Base-by-base conservation (phyloP, 768 basidiomycete genomes). In the Sporobolomyces pararoseus region DNA sequence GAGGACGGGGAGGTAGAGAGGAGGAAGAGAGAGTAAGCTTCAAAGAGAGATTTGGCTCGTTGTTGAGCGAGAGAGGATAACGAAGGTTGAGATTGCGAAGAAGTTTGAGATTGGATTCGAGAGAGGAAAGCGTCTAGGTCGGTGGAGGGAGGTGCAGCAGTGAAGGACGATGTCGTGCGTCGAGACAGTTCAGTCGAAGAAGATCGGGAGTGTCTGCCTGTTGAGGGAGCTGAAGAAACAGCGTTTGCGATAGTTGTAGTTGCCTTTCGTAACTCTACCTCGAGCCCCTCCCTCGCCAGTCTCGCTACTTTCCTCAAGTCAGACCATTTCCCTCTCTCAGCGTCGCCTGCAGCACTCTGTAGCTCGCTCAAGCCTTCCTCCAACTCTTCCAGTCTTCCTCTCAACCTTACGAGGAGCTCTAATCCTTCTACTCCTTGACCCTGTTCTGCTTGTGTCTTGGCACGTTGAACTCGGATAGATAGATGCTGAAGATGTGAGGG, bases 121-220 rank as follows among this genome's bases (percentile, higher is more conserved):
- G 59, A 31, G 32, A 61, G 46, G 46, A 61, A 61, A 3, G 59
- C 44, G 10, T 61, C 59, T 19, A 58, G 37, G 54, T 57, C 35
- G 31, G 54, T 7, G 17, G 39, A 9, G 39, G 39, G 39, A 42
- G 39, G 17, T 9, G 17, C 10, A 42, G 46, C 39, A 17, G 17
- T 17, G 39, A 23, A 23, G 46, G 46, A 47, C 12, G 46, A 47
- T 17, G 10, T 42, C 39, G 39, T 42, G 17, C 17, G 46, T 47
- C 46, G 46, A 14, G 39, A 6, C 21, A 13, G 10, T 14, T 47
- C 12, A 47, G 21, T 39, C 14, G 57, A 42, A 17, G 57, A 35
- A 19, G 54, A 55, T 32, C 54, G 54, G 13, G 54, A 55, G 23
- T 37, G 54, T 21, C 27, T 31, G 52, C 9, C 25, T 7, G 31